Percentiles rank a stretch among this genome's conserved stretches.
Conservation (phyloP, 139 green algal species). For the Chlorella sp. region DNA sequence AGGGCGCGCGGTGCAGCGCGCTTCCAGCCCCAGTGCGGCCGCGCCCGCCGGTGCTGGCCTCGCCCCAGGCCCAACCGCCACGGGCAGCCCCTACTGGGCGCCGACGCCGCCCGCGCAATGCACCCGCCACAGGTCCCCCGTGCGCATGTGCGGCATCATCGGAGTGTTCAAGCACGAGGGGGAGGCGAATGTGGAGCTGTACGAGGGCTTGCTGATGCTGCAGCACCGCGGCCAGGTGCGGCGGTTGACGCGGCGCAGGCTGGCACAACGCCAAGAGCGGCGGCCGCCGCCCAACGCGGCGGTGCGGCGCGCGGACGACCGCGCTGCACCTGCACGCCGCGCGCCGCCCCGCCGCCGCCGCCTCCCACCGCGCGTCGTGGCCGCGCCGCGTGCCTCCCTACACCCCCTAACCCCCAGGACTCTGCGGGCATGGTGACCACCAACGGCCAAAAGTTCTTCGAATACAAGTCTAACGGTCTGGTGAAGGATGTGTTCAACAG, state of each 20-base stretch:
- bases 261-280: too few species aligned
- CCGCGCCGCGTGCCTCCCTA: too few species aligned
- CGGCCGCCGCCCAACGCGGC: too few species aligned
- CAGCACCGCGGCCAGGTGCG: conserved; percentile 92
- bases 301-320: too few species aligned
- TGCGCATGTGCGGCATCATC: conserved; percentile 93
- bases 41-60: background rate
- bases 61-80: background rate
- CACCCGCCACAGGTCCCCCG: conserved; percentile 14
- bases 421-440: conserved; percentile 97
- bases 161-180: conserved; percentile 87
- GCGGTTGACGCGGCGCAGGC: background rate
- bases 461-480: conserved; percentile 97
- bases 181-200: conserved; percentile 85
- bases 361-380: too few species aligned
- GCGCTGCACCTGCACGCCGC: too few species aligned
- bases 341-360: too few species aligned
- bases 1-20: background rate
- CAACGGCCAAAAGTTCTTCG: conserved; percentile 76
- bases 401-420: too few species aligned
- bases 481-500: conserved; percentile 96
- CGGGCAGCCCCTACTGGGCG: background rate
- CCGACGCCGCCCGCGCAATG: background rate
- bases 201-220: conserved; percentile 97
- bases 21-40: background rate